A percentile compares a stretch with the other conserved stretches of the same genome.
Conservation (phyloP, 2,329 filamentous ascomycete species). For the Rhynchosporium graminicola region DNA sequence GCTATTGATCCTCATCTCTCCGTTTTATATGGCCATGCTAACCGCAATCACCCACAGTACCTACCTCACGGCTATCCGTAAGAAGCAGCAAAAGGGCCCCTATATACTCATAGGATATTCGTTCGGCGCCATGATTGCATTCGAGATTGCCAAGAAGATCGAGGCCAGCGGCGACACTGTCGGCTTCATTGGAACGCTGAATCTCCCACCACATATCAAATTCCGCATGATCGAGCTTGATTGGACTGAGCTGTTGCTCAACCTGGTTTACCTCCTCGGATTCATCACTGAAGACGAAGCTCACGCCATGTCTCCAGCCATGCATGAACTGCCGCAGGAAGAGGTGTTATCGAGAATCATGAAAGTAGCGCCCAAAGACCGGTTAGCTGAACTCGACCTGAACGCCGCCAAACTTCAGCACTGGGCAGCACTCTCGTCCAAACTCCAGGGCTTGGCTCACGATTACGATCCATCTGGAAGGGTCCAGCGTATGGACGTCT, state of each 20-base stretch:
- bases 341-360: constrained; percentile 35
- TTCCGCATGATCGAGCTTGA: constrained; percentile 31
- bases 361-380: constrained; percentile 25
- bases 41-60: constrained; percentile 20
- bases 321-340: constrained; percentile 20
- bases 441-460: constrained; percentile 42
- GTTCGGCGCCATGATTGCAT: constrained; percentile 52
- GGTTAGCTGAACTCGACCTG: constrained; percentile 41
- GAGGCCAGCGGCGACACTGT: constrained; percentile 44
- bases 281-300: constrained; percentile 41
- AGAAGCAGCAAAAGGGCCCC: constrained; percentile 49
- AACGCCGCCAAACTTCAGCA: constrained; percentile 33
- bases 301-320: constrained; percentile 46
- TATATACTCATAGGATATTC: constrained; percentile 55
- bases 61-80: constrained; percentile 46
- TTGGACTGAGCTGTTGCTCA: constrained; percentile 42
- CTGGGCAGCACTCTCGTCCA: constrained; percentile 44
- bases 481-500: constrained; percentile 45
- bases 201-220: constrained; percentile 53
- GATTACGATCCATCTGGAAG: constrained; percentile 47
- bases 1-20: too few relatives aligned
- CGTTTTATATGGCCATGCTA: too few relatives aligned
- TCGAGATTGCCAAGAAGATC: constrained; percentile 51
- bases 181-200: constrained; percentile 47
- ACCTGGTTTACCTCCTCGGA: constrained; percentile 43